These are phyloP conservation scores for Colletotrichum tabaci DNA, from an alignment of 2,329 filamentous ascomycete genomes.

Conservation along the genomic window DNA sequence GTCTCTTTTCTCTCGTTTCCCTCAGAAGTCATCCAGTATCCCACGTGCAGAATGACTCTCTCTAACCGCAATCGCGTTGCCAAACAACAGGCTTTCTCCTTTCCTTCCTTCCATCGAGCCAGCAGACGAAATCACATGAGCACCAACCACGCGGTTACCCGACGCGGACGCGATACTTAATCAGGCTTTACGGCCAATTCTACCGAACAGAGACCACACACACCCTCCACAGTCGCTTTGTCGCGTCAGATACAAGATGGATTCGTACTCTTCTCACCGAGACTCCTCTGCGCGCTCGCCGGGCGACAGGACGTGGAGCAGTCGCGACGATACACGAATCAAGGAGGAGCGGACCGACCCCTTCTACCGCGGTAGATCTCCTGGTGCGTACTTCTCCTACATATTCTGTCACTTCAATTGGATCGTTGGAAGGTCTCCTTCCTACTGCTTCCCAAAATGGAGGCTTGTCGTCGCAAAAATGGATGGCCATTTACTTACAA, in stretches of 20 bases:
- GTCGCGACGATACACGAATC: slow-evolving; percentile 66
- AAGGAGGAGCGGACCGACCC: slow-evolving; percentile 71
- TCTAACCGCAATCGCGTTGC: slow-evolving; percentile 71
- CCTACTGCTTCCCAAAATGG: no score
- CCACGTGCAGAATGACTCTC: slow-evolving; percentile 58
- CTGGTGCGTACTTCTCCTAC: slow-evolving; percentile 69
- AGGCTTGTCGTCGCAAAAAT: neutral
- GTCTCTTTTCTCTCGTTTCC: slow-evolving; percentile 43
- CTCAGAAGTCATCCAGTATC: slow-evolving; percentile 24
- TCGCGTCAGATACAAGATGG: slow-evolving; percentile 57
- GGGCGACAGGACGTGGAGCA: slow-evolving; percentile 65
- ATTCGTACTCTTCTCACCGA: slow-evolving; percentile 69
- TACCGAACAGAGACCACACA: slow-evolving; percentile 18
- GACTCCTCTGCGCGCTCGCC: slow-evolving; percentile 68
- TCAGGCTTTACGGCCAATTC: slow-evolving; percentile 31
- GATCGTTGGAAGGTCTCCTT: neutral
- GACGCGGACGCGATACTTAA: slow-evolving; percentile 46
- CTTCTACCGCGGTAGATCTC: slow-evolving; percentile 78
- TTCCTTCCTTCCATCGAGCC: slow-evolving; percentile 47
- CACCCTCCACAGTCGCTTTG: neutral
- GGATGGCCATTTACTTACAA: slow-evolving; percentile 34
- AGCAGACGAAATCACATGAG: slow-evolving; percentile 47
- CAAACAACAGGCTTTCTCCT: slow-evolving; percentile 62
- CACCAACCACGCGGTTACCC: slow-evolving; percentile 46
- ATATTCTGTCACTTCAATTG: neutral